phyloP scores from a whole-genome alignment of 768 basidiomycete genomes.

The Trametes sanguinea region DNA sequence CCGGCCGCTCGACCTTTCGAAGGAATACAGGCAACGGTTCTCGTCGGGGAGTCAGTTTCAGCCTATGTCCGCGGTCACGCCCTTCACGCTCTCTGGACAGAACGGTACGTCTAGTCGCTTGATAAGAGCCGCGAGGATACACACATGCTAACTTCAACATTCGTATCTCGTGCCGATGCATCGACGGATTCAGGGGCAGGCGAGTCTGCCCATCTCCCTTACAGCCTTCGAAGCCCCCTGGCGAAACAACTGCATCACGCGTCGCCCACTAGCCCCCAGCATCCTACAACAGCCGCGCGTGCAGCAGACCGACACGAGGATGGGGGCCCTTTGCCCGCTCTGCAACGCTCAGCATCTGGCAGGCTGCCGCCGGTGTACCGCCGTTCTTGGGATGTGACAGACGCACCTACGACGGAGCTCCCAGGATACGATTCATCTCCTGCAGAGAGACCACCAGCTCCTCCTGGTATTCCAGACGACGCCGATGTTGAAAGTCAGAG shows the following conservation, averaged over 20 bases:
- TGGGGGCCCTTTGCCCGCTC: slow-evolving; percentile 7
- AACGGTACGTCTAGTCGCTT: slow-evolving; percentile 4
- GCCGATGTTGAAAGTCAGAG: no score
- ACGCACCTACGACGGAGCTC: not conserved
- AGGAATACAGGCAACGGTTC: slow-evolving; percentile 3
- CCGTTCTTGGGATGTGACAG: slow-evolving; percentile 6
- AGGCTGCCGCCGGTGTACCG: slow-evolving; percentile 20
- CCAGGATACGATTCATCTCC: not conserved
- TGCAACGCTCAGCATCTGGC: slow-evolving; percentile 18
- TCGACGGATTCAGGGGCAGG: no score
- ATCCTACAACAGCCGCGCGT: not conserved
- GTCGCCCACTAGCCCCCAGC: not conserved
- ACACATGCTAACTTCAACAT: no score
- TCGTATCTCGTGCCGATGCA: no score
- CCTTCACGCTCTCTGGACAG: slow-evolving; percentile 1
- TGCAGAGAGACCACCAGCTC: no score
- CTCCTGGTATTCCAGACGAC: no score
- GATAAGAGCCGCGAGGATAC: no score
- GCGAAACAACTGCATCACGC: not conserved
- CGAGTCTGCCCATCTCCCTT: not conserved
- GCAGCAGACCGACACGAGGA: slow-evolving; percentile 8
- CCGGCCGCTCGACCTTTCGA: slow-evolving; percentile 13
- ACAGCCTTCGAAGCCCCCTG: not conserved
- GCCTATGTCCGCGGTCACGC: slow-evolving; percentile 8
- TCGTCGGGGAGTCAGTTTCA: not conserved